Evolutionary conservation across 2,329 filamentous ascomycete genomes (phyloP), one percentile per base, ranked within the genome.

Genomic region (Neonectria neomacrospora): DNA sequence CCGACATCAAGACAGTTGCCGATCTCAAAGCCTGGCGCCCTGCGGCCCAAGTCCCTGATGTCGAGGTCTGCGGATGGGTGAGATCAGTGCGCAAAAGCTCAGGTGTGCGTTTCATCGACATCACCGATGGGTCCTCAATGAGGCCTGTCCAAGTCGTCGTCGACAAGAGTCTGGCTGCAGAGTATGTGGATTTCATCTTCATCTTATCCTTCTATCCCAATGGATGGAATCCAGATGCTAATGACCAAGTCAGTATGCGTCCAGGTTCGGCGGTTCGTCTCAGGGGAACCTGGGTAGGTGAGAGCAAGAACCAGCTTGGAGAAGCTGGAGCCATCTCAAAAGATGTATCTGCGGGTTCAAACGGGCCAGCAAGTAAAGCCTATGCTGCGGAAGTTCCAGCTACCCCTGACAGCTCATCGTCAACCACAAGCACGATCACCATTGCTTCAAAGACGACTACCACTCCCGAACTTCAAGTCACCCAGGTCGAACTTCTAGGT

Each of bases 21-120:
- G 80, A 82, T 56, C 79, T 91, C 11, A 82, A 91, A 54, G 81
- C 82, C 32, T 85, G 81, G 78, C 80, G 79, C 42, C 83, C 86
- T 2, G 69, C 76, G 18, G 76, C 80, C 34, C 74, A 80, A 48
- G 78, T 81, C 42, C 69, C 78, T n/a, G 77, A 84, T 71, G 82
- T 91, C 51, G 84, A 85, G 61, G 82, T 97, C 70, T 86, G 91
- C 75, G 95, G 94, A 65, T 95, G 91, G 81, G 85, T 97, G 58
- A 88, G 92, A 67, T 95, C 93, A 4, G 90, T 97, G 64, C 87
- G 95, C 66, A 92, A 93, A 77, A 94, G 96, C 82, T 97, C 97
- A 77, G 86, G 86, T 22, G 84, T 91, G 63, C 90, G 91, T 5
- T 98, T 99, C 80, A 90, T 94, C 55, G 88, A 93, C 63, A 83